Percentiles rank a stretch among this genome's conserved stretches.
Evolutionary conservation across 306 rosid genomes (phyloP).

Genomic region (Betula pendula): DNA sequence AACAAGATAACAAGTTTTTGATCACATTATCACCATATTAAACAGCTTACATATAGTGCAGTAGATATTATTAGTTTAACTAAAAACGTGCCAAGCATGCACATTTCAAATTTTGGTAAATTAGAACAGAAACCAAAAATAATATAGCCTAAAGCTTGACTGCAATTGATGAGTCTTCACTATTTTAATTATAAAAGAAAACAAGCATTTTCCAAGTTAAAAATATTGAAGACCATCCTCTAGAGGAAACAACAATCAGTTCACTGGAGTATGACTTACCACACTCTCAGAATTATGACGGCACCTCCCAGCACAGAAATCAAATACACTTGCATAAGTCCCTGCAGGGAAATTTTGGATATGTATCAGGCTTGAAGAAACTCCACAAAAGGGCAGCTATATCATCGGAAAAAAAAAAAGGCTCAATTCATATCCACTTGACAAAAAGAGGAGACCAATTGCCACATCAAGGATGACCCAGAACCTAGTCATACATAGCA

Average conservation of each 20-base stretch:
- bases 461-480: constrained; percentile 21
- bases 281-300: constrained; percentile 98
- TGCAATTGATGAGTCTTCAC: background rate
- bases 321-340: constrained; percentile 69
- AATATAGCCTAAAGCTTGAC: background rate
- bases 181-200: background rate
- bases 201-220: background rate
- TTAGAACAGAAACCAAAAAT: background rate
- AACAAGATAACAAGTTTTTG: background rate
- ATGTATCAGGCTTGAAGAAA: background rate
- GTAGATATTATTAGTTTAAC: background rate
- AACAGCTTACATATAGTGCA: background rate
- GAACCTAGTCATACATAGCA: constrained; percentile 8
- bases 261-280: constrained; percentile 50
- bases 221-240: background rate
- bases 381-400: background rate
- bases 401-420: background rate
- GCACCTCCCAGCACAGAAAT: constrained; percentile 88
- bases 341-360: constrained; percentile 41
- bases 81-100: background rate
- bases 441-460: background rate
- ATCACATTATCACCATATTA: background rate
- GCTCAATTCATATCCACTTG: background rate
- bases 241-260: constrained; percentile 7
- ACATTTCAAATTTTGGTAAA: background rate